Evolutionary conservation across 805 yeast species (phyloP), one percentile per base, ranked within the genome.

Genomic region (Spathaspora sp.): DNA sequence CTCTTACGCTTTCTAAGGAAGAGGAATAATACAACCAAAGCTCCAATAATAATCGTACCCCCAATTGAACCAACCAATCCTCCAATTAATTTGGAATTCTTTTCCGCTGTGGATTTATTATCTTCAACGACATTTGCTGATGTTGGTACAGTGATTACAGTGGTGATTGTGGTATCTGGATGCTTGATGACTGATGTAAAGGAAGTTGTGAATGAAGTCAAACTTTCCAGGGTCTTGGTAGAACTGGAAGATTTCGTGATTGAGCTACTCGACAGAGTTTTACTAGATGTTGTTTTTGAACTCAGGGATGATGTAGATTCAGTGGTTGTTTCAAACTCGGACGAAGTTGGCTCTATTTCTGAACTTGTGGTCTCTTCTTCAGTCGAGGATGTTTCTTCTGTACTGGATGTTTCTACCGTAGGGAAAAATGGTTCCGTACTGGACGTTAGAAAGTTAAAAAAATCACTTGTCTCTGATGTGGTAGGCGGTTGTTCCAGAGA

Each of bases 41-140:
- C 60, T 0, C 75, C 76, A 44, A 74, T 67, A n/a, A 72, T 62
- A 26, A 74, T 66, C 17, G 75, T 65, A 11, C 79, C 79, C n/a
- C 78, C 79, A 20, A 74, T 67, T 1, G 76, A 71, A 0, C 79
- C 79, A n/a, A 74, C 78, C 14, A 74, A 59, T 0, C 79, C 78
- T 2, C 79, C 79, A 19, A 74, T 72, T 42, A 74, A 60, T 54
- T 68, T 72, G 39, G 73, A 63, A 54, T 68, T 71, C 19, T 57
- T 59, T 32, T 57, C 52, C 6, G 64, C 55, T 2, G 57, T 46
- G 23, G 61, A 43, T 39, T 53, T 49, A 47, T 47, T 49, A 9
- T 62, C 51, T 17, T 49, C 43, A 7, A 53, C 50, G 2, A 51
- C 52, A 3, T 57, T 51, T 6, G 68, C 65, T 2, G 69, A 63